Conservation (phyloP, 2,329 filamentous ascomycete species). For the Colletotrichum tropicale region DNA sequence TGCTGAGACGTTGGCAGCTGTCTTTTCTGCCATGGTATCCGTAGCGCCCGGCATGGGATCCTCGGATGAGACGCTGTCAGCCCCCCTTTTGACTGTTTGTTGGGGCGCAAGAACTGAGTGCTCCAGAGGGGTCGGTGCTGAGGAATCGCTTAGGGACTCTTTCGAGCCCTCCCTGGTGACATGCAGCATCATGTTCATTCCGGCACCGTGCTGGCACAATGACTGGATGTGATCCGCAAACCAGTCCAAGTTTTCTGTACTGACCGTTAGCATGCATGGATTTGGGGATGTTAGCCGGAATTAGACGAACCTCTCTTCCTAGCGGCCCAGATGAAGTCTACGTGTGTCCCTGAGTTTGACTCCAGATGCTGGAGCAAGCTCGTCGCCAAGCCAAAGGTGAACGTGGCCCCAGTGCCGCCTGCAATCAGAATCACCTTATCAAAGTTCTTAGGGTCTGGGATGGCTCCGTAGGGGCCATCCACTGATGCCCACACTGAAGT, state of each 20-base stretch:
- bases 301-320: not conserved
- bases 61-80: not conserved
- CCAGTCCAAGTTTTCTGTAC: not conserved
- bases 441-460: constrained; percentile 43
- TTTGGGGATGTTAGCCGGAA: too few species aligned
- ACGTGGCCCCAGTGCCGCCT: constrained; percentile 27
- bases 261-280: not conserved
- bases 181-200: not conserved
- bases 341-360: not conserved
- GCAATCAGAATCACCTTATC: constrained; percentile 24
- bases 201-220: not conserved
- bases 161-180: not conserved
- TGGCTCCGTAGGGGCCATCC: constrained; percentile 58
- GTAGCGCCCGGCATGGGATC: not conserved
- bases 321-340: not conserved
- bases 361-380: not conserved
- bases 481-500: constrained; percentile 46
- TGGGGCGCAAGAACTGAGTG: not conserved
- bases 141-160: not conserved
- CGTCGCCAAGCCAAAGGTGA: constrained; percentile 24
- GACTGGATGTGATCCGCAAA: not conserved
- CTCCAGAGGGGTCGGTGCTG: not conserved
- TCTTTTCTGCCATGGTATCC: not conserved
- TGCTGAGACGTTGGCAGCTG: not conserved
- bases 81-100: not conserved